phyloP scores from a whole-genome alignment of 768 basidiomycete genomes.

The Gymnopilus dilepis region DNA sequence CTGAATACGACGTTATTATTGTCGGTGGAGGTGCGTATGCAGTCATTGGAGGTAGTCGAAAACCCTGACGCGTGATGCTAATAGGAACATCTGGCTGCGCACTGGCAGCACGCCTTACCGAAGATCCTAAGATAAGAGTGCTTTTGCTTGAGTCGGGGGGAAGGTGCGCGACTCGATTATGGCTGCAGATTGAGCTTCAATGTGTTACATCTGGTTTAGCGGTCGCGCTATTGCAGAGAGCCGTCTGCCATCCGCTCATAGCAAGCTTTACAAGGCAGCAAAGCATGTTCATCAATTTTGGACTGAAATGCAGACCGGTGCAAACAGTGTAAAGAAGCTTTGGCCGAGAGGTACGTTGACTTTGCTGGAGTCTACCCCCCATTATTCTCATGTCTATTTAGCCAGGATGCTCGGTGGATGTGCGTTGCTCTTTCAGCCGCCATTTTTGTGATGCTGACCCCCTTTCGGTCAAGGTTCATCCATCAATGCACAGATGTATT shows the following conservation, averaged over 20 bases:
- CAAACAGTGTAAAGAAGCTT: slow-evolving; percentile 46
- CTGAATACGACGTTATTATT: slow-evolving; percentile 15
- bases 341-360: slow-evolving; percentile 62
- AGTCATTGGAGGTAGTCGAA: background rate
- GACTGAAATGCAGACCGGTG: slow-evolving; percentile 55
- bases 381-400: slow-evolving; percentile 27
- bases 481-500: slow-evolving; percentile 64
- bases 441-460: background rate
- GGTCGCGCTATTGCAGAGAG: slow-evolving; percentile 42
- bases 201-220: slow-evolving; percentile 30
- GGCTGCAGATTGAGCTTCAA: too few species aligned
- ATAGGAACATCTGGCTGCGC: slow-evolving; percentile 34
- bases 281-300: slow-evolving; percentile 52
- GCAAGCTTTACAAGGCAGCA: slow-evolving; percentile 35
- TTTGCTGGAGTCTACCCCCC: background rate
- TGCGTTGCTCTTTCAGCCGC: slow-evolving; percentile 30
- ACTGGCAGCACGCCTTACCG: slow-evolving; percentile 61
- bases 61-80: background rate
- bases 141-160: slow-evolving; percentile 55
- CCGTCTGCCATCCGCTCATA: slow-evolving; percentile 45
- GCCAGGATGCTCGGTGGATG: slow-evolving; percentile 74
- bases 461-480: slow-evolving; percentile 42
- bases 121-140: slow-evolving; percentile 55
- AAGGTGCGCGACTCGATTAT: slow-evolving; percentile 1
- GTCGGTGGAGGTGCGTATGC: slow-evolving; percentile 12